These are phyloP conservation scores for Daldinia childiae DNA, from an alignment of 495 filamentous ascomycete genomes.

Conservation along the genomic window DNA sequence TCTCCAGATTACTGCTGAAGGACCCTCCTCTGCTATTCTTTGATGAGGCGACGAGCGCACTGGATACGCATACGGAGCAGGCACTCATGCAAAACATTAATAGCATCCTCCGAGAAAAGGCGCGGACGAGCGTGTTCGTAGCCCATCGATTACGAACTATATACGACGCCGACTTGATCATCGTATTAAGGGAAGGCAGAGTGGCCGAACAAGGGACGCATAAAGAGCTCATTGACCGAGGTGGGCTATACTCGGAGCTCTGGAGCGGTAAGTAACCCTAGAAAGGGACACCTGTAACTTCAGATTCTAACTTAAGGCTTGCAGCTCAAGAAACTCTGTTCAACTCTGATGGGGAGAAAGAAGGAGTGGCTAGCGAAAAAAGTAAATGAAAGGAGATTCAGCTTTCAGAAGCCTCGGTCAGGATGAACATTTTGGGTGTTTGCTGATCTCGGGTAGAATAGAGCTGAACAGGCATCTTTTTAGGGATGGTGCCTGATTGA, in stretches of 20 bases:
- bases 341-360: conserved; percentile 49
- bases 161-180: conserved; percentile 92
- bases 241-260: conserved; percentile 86
- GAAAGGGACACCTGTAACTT: neutral
- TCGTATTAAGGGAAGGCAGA: conserved; percentile 83
- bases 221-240: conserved; percentile 77
- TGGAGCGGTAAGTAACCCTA: conserved; percentile 76
- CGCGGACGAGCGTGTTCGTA: conserved; percentile 90
- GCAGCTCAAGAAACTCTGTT: conserved; percentile 58
- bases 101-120: conserved; percentile 88
- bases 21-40: conserved; percentile 95
- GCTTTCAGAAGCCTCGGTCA: neutral
- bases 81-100: conserved; percentile 92
- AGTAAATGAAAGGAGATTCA: neutral
- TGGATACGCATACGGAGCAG: conserved; percentile 97
- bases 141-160: conserved; percentile 93
- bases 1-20: conserved; percentile 87
- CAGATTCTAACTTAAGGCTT: conserved; percentile 30
- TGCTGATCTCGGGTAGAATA: neutral
- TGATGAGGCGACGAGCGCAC: conserved; percentile 94
- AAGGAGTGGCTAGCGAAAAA: conserved; percentile 18
- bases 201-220: conserved; percentile 92
- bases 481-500: neutral
- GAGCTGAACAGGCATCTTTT: neutral
- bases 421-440: neutral